phyloP scores from a whole-genome alignment of 176 grass and related monocot species.

The Urochloa ruziziensis region DNA sequence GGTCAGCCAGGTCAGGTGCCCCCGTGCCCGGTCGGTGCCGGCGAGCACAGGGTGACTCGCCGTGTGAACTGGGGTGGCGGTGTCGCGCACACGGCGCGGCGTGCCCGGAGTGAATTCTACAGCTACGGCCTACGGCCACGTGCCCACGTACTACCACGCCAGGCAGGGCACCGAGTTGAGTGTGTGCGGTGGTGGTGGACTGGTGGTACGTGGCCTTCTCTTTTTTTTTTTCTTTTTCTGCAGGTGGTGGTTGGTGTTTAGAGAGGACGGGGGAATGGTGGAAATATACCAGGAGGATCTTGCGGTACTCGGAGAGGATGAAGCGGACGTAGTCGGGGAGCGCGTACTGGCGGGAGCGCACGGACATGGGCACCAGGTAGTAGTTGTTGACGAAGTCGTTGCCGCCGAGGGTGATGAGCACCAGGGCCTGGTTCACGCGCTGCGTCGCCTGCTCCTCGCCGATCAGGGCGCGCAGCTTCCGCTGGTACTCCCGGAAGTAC shows the following conservation, averaged over 20 bases:
- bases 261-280: neutral
- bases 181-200: too few species aligned
- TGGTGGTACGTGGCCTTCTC: too few species aligned
- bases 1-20: too few species aligned
- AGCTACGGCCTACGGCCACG: too few species aligned
- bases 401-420: slow-evolving; percentile 89
- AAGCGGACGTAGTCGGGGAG: slow-evolving; percentile 82
- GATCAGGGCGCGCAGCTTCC: slow-evolving; percentile 46
- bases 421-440: slow-evolving; percentile 55
- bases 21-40: too few species aligned
- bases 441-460: slow-evolving; percentile 47
- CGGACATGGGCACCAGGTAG: slow-evolving; percentile 89
- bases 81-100: too few species aligned
- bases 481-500: slow-evolving; percentile 81
- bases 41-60: too few species aligned
- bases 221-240: too few species aligned
- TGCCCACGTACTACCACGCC: too few species aligned
- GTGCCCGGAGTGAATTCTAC: neutral
- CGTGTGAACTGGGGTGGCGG: too few species aligned
- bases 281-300: slow-evolving; percentile 53
- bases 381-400: slow-evolving; percentile 99
- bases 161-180: too few species aligned
- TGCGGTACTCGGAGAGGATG: slow-evolving; percentile 81
- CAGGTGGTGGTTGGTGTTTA: neutral
- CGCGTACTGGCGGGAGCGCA: slow-evolving; percentile 73